Base-by-base conservation (phyloP, 2,329 filamentous ascomycete species). In the Sarocladiaceae sp. region DNA sequence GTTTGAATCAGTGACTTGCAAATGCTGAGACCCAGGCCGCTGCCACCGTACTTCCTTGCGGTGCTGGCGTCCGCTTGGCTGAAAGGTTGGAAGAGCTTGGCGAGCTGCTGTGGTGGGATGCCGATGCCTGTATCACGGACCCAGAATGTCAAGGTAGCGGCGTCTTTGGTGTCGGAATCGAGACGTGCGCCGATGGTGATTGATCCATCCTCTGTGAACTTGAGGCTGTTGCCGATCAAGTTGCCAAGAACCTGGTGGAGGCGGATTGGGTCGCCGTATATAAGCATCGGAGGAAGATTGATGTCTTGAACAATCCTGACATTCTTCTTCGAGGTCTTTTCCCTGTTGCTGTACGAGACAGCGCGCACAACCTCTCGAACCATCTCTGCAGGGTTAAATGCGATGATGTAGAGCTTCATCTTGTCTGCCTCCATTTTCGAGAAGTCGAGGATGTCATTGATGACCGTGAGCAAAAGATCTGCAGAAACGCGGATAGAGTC, bases 361-460 rank as follows among this genome's bases (percentile, higher is more conserved):
- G 81, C 81, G 21, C 80, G 70, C 13, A 84, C 78, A 10, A 83
- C 79, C 56, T 83, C 80, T 3, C 76, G 72, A 29, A 84, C 73
- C 74, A 83, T 81, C 56, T 82, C 79, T 52, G 78, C 73, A 0
- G 80, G 78, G 51, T 81, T 83, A 63, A 83, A 83, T 6, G 78
- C 78, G 45, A 81, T 82, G 47, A 82, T 74, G 58, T 87, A 87
- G 1, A 90, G 76, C 59, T 93, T 88, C 69, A 95, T 82, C 60
- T 88, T 84, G 53, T 90, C 87, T 3, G 85, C 88, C 60, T 95
- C 88, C 68, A 93, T 88, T 63, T 95, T 94, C 21, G 89, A 95
- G 59, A 95, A 94, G 63, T 97, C 91, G 4, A 96, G 72, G 44
- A 96, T 95, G 58, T 97, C 91, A 58, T 96, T 96, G 66, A 96